Evolutionary conservation across 768 basidiomycete genomes (phyloP).

Genomic region (Cystofilobasidium macerans): DNA sequence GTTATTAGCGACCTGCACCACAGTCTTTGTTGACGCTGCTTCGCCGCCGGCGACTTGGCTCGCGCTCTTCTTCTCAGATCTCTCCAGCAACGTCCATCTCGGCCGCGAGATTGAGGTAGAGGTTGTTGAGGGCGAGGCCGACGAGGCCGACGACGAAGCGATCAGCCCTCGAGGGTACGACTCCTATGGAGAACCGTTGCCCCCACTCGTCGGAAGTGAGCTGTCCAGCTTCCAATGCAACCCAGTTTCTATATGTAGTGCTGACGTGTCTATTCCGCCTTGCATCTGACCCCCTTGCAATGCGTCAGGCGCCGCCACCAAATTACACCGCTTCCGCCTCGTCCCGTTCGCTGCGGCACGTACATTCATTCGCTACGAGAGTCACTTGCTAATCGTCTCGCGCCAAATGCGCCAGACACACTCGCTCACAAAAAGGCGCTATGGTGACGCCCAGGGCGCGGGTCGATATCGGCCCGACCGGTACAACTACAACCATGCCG

Average conservation of each 20-base stretch:
- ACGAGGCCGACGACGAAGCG: not conserved
- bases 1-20: conserved; percentile 9
- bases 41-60: conserved; percentile 1
- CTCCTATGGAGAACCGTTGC: not conserved
- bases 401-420: not conserved
- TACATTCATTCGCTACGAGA: conserved; percentile 4
- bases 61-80: conserved; percentile 2
- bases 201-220: not conserved
- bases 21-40: not conserved
- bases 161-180: not conserved
- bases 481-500: not conserved
- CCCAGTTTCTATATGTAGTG: not conserved
- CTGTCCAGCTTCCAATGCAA: not conserved
- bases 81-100: not conserved
- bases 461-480: too few species aligned
- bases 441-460: not conserved
- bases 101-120: conserved; percentile 12
- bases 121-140: conserved; percentile 5
- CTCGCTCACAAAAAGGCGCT: not conserved
- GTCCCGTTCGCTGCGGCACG: not conserved
- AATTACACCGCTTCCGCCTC: conserved; percentile 3
- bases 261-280: too few species aligned
- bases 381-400: conserved; percentile 12
- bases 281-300: not conserved
- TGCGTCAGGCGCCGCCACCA: conserved; percentile 3